A percentile compares a stretch with the other conserved stretches of the same genome.
Conservation (phyloP, 2,329 filamentous ascomycete species). For the Neofusicoccum ribis region DNA sequence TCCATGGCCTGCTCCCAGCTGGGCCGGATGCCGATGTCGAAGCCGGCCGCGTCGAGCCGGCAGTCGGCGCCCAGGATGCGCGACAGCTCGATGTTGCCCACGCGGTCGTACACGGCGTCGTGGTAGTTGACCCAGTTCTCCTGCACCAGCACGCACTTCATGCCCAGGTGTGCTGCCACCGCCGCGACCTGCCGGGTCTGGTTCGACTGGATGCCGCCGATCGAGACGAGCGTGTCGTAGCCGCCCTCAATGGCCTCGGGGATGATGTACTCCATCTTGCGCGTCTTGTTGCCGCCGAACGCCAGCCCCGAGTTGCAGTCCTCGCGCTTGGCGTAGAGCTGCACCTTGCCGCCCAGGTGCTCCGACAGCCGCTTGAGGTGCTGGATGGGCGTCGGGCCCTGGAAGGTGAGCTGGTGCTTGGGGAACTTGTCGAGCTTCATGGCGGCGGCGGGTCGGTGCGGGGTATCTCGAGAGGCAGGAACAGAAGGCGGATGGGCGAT, state of each 20-base stretch:
- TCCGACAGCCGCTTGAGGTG: conserved; percentile 64
- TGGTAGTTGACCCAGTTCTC: conserved; percentile 68
- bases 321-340: conserved; percentile 70
- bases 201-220: conserved; percentile 70
- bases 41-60: conserved; percentile 58
- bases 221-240: conserved; percentile 64
- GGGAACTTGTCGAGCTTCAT: conserved; percentile 20
- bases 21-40: conserved; percentile 62
- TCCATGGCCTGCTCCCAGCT: conserved; percentile 56
- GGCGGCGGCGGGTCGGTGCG: background rate
- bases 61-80: conserved; percentile 67
- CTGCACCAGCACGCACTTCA: conserved; percentile 60
- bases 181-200: conserved; percentile 69
- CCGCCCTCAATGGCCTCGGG: conserved; percentile 61
- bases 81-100: conserved; percentile 71
- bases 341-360: conserved; percentile 60
- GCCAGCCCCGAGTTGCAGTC: conserved; percentile 69
- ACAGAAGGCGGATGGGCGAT: background rate
- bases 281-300: conserved; percentile 68
- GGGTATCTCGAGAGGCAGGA: background rate
- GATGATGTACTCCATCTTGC: conserved; percentile 69
- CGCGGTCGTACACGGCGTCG: conserved; percentile 61
- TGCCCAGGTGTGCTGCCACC: conserved; percentile 58
- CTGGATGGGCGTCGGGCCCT: conserved; percentile 69
- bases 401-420: conserved; percentile 55